These are phyloP conservation scores for Verticillium tricorpus DNA, from an alignment of 2,329 filamentous ascomycete genomes.

Conservation along the genomic window DNA sequence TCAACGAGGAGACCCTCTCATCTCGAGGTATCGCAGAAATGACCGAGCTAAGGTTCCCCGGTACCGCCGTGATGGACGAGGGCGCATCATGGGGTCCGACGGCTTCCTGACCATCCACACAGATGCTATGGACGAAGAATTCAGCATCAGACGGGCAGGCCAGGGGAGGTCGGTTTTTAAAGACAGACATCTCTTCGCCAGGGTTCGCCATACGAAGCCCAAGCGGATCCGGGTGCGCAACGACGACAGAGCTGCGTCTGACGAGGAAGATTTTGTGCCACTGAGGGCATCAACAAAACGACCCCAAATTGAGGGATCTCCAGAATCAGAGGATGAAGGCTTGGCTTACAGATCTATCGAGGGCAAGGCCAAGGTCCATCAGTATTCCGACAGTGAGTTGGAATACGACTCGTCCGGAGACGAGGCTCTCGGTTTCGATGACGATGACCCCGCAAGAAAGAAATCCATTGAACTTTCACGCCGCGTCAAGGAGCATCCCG, in stretches of 20 bases:
- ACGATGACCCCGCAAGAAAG: constrained; percentile 43
- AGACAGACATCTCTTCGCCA: constrained; percentile 45
- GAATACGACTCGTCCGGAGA: constrained; percentile 41
- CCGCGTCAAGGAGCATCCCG: constrained; percentile 59
- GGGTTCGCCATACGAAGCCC: constrained; percentile 30
- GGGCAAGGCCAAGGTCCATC: constrained; percentile 51
- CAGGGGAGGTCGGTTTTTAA: constrained; percentile 36
- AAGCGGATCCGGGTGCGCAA: constrained; percentile 32
- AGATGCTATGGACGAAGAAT: constrained; percentile 53
- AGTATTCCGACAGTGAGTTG: constrained; percentile 43
- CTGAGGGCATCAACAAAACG: constrained; percentile 20
- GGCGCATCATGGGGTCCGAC: constrained; percentile 64
- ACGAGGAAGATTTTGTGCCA: constrained; percentile 43
- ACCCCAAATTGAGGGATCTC: constrained; percentile 33
- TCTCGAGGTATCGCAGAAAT: constrained; percentile 68
- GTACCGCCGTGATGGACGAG: constrained; percentile 66
- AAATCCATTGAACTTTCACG: constrained; percentile 59
- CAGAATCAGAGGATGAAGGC: constrained; percentile 38
- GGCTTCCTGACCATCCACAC: constrained; percentile 62
- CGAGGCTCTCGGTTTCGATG: constrained; percentile 23
- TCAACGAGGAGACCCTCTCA: constrained; percentile 70
- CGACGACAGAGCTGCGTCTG: constrained; percentile 14
- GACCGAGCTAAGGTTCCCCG: constrained; percentile 67
- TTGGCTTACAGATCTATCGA: constrained; percentile 63
- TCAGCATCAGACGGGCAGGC: constrained; percentile 40